phyloP scores from a whole-genome alignment of 1,284 basidiomycete species.

The Naganishia liquefaciens region DNA sequence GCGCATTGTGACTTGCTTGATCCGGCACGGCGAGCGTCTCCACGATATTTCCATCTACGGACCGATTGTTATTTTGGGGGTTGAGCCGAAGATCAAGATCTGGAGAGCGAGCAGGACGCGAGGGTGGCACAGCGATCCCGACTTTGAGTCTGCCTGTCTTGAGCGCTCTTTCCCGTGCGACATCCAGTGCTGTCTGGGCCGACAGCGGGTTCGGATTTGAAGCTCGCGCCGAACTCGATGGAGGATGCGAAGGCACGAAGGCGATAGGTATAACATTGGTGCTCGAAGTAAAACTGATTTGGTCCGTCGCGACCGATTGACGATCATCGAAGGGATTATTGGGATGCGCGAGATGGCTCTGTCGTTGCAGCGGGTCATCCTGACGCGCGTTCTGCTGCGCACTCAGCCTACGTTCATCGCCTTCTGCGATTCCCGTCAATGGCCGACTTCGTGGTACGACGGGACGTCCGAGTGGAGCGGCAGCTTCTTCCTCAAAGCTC shows the following conservation, averaged over 20 bases:
- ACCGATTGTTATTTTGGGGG: constrained; percentile 22
- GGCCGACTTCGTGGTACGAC: background rate
- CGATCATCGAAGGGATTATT: constrained; percentile 51
- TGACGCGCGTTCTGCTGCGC: background rate
- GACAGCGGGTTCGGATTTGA: background rate
- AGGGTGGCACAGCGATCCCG: constrained; percentile 36
- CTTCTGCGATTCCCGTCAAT: constrained; percentile 32
- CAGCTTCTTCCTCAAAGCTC: constrained; percentile 26
- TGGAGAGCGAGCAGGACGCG: constrained; percentile 51
- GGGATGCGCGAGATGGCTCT: background rate
- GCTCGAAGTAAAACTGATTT: constrained; percentile 36
- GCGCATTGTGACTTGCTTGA: constrained; percentile 7
- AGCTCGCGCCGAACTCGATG: constrained; percentile 7
- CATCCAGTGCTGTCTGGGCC: constrained; percentile 19
- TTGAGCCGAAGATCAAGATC: constrained; percentile 51
- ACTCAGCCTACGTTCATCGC: constrained; percentile 30
- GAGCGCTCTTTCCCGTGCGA: constrained; percentile 48
- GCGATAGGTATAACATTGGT: constrained; percentile 55
- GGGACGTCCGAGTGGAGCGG: background rate
- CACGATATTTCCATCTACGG: constrained; percentile 14
- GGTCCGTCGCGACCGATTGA: constrained; percentile 45
- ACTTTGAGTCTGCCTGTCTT: constrained; percentile 31
- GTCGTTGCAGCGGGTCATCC: background rate
- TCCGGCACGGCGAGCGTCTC: constrained; percentile 23
- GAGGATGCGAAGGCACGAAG: constrained; percentile 45